Base-by-base conservation (phyloP, 805 yeast genomes). In the Yamadazyma tumulicola region DNA sequence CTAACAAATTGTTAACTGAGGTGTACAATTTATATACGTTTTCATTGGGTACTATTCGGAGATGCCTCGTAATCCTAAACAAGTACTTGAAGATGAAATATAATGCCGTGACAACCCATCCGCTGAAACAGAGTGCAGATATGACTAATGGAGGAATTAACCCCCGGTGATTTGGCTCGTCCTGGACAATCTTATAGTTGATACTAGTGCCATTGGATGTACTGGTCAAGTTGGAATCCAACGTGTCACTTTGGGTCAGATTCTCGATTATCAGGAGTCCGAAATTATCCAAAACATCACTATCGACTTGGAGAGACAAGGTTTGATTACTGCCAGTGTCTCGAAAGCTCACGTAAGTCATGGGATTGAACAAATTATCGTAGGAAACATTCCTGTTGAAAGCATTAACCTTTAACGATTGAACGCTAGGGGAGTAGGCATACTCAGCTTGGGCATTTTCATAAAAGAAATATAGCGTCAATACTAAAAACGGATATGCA, bases 401-500 rank as follows among this genome's bases (percentile, higher is more conserved):
- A 1, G 64, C 60, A 27, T 51, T 51, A 5, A 28, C 18, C 21
- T 42, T 35, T 29, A 57, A 41, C 4, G 31, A 27, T 4, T 15
- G 8, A 13, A 48, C 32, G 25, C 43, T 46, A 7, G 49, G 46
- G 24, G 34, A 40, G 22, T 32, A 41, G 13, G 39, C 27, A 7
- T 43, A 38, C 15, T 37, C 36, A 1, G 43, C 38, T n/a, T 25
- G 9, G 1, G 29, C 36, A 6, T 33, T 21, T 6, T 40, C n/a
- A 23, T 29, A 40, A 27, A 64, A 57, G 52, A 61, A 48, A 38
- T 48, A 61, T n/a, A 53, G 38, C 0, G 75, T 59, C 26, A 67
- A 44, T 1, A 71, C 55, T 33, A 74, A 51, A 31, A 72, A 64
- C 1, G 79, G 78, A 18, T 60, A 53, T 0, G 66, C 67, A 43